Base-by-base conservation (phyloP, 1,139 yeast genomes). In the Pichia sp. region DNA sequence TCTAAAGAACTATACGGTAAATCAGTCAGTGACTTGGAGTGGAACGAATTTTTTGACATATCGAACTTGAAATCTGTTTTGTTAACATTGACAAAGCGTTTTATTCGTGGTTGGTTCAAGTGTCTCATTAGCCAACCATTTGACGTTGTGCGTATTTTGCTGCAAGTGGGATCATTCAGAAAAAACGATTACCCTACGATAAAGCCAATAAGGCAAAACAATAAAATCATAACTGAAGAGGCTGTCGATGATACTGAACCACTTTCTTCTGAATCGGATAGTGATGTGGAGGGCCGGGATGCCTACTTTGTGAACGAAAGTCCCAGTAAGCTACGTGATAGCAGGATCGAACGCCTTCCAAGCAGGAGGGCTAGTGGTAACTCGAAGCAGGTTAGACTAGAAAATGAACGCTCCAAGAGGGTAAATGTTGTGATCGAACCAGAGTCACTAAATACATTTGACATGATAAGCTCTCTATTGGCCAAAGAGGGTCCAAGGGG, bases 401-500 rank as follows among this genome's bases (percentile, higher is more conserved):
- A 40, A 3, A 6, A 26, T 10, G 50, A 49, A 31, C 43, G 32
- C 31, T 19, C 44, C 26, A 49, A 52, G 23, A 47, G 46, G 7
- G 29, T 60, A 58, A 54, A 45, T 45, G 62, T 53, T 47, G 51
- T 68, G 54, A 79, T 89, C 47, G 75, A 75, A 45, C 92, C 95
- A 0, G 72, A 75, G 8, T 79, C 92, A 0, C 76, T 84, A 36
- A 85, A 85, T 57, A 84, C 95, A 0, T 70, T 85, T 54, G 95
- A 88, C 65, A 79, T 90, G 26, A 74, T 90, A 71, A 75, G 86
- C 1, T 77, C 95, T 1, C 71, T 92, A 47, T 76, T 85, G 55
- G 75, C 86, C 10, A 81, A 81, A 60, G 97, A 90, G 64, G 97
- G 98, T 0, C 83, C 90, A 1, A 75, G 84, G 66, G 96, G 97